A percentile compares a stretch with the other conserved stretches of the same genome.
These are phyloP conservation scores for Nymphaea thermarum DNA, from an alignment of 164 flowering plant species.

Conservation along the genomic window DNA sequence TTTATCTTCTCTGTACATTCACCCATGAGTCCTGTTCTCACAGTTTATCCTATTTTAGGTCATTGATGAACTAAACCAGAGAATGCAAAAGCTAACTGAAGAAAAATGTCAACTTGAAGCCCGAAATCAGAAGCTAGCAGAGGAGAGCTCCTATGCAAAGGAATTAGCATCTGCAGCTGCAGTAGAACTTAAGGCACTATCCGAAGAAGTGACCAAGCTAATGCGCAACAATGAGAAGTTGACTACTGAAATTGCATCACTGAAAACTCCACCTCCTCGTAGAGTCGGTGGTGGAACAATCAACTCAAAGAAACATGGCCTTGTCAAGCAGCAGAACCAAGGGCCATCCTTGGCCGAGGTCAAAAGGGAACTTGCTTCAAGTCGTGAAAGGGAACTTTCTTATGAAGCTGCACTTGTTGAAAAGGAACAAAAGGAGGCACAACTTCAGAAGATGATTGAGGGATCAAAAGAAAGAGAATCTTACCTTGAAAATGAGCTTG, in stretches of 20 bases:
- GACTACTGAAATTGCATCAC: conserved; percentile 52
- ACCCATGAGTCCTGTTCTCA: not conserved
- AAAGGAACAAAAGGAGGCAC: conserved; percentile 63
- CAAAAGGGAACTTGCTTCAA: conserved; percentile 61
- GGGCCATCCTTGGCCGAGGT: conserved; percentile 33
- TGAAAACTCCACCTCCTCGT: conserved; percentile 52
- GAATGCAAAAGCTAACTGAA: conserved; percentile 38
- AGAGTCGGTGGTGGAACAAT: conserved; percentile 20
- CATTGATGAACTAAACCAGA: conserved; percentile 58
- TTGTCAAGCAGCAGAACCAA: conserved; percentile 42
- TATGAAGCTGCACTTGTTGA: conserved; percentile 69
- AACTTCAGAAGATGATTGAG: conserved; percentile 67
- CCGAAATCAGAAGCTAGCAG: conserved; percentile 76
- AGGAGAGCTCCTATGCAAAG: conserved; percentile 95
- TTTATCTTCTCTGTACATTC: no score
- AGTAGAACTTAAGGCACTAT: conserved; percentile 89
- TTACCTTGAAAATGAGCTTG: conserved; percentile 90
- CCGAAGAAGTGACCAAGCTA: conserved; percentile 96
- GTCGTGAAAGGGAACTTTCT: conserved; percentile 66
- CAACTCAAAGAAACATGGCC: conserved; percentile 50
- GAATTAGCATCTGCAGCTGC: conserved; percentile 99
- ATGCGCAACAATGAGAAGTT: conserved; percentile 82
- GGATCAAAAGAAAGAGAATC: conserved; percentile 97
- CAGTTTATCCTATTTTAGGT: conserved; percentile 19
- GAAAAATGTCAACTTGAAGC: conserved; percentile 64